Base-by-base conservation (phyloP, 768 basidiomycete genomes). In the Serendipita sp. region DNA sequence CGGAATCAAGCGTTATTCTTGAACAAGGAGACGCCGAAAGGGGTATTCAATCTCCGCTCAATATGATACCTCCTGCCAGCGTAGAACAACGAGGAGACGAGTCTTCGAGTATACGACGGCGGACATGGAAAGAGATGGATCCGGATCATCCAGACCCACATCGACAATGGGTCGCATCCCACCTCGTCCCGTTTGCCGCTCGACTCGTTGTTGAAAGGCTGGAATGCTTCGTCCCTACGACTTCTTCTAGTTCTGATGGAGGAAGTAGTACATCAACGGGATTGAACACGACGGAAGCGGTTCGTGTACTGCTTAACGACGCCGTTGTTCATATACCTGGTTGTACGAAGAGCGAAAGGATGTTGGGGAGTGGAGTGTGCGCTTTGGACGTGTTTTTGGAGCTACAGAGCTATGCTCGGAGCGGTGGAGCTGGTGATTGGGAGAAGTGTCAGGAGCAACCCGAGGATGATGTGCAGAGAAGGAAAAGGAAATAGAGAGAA, bases 241-340 rank as follows among this genome's bases (percentile, higher is more conserved):
- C 23, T 4, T 8, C 48, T 8, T 5, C 30, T 7, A 32, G 7
- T 7, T 18, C 8, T 8, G 30, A 46, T 18, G 7, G 48, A 18
- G 18, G 8, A 51, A n/a, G 8, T n/a, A n/a, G n/a, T n/a, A 30
- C 16, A 52, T 52, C 48, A 7, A 69, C 16, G 16, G 70, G 70
- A 15, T 64, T 68, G 38, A 47, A 64, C 3, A 68, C 62, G 23
- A 73, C 73, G 47, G 77, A 79, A 67, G 85, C 79, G 69, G 81
- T 93, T 32, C 77, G 91, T 67, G 77, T 93, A n/a, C 74, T 93
- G 23, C 83, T 93, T 65, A 87, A 91, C 66, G 87, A 91, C 67
- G 84, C 79, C 3, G 60, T 69, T 13, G 70, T 88, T 36, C 56
- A 60, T 60, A 36, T 60, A 5, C 56, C 56, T n/a, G 56, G 56